phyloP scores from a whole-genome alignment of 2,329 filamentous ascomycete genomes.

The Massarina eburnea region DNA sequence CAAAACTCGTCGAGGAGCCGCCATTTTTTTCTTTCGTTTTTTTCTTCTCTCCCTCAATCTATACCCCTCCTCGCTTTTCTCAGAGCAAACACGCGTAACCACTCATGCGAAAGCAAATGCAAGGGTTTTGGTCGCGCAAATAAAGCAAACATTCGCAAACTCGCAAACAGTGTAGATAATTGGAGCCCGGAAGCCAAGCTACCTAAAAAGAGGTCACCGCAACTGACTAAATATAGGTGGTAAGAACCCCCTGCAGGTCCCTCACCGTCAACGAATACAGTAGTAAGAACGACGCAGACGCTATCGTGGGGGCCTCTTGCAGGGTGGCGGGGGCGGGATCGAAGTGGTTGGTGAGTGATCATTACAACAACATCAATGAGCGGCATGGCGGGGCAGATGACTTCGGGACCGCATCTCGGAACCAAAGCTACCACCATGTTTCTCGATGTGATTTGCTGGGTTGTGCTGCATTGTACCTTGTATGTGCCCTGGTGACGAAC shows the following conservation, averaged over 20 bases:
- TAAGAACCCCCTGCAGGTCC: too few species aligned
- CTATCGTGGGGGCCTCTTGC: background rate
- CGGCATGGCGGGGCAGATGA: background rate
- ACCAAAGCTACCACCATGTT: too few species aligned
- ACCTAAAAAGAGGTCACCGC: too few species aligned
- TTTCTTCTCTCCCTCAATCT: background rate
- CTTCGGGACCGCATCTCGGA: background rate
- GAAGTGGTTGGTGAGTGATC: background rate
- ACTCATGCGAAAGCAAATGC: background rate
- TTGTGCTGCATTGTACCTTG: too few species aligned
- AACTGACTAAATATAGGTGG: too few species aligned
- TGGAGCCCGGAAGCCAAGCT: background rate
- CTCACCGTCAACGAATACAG: too few species aligned
- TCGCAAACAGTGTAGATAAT: background rate
- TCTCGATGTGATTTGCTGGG: too few species aligned
- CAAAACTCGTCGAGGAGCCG: constrained; percentile 12
- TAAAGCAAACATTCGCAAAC: background rate
- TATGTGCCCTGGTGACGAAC: too few species aligned
- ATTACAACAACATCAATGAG: background rate
- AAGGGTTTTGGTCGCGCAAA: too few species aligned
- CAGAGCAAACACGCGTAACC: background rate
- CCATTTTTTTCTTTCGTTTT: constrained; percentile 2
- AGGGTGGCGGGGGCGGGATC: background rate
- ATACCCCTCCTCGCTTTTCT: too few species aligned
- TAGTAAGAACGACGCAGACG: background rate